Conservation (phyloP, 2,329 filamentous ascomycete genomes). For the Diaporthe vexans region DNA sequence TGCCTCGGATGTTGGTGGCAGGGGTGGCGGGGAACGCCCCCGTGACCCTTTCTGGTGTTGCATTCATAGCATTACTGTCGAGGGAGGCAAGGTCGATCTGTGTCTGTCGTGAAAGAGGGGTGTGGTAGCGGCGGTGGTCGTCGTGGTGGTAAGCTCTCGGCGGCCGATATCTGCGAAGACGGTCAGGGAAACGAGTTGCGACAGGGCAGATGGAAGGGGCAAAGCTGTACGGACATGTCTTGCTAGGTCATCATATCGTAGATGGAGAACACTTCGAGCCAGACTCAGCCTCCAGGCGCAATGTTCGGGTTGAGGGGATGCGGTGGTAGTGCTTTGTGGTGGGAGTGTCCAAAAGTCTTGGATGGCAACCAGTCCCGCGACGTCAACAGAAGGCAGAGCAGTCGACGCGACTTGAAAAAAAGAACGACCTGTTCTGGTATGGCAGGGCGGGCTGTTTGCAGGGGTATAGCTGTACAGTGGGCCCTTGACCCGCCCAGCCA, state of each 20-base stretch:
- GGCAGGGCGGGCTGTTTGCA: background rate
- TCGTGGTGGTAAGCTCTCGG: slow-evolving; percentile 39
- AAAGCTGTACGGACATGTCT: slow-evolving; percentile 30
- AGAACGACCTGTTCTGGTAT: slow-evolving; percentile 12
- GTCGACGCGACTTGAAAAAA: slow-evolving; percentile 36
- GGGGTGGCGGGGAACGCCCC: slow-evolving; percentile 42
- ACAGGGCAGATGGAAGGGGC: background rate
- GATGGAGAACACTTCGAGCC: slow-evolving; percentile 11
- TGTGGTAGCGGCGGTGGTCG: background rate
- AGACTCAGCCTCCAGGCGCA: background rate
- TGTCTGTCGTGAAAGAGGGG: slow-evolving; percentile 1
- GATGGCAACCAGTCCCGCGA: slow-evolving; percentile 5
- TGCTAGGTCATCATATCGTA: slow-evolving; percentile 43
- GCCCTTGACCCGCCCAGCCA: background rate
- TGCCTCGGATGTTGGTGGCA: slow-evolving; percentile 41
- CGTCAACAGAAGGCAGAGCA: slow-evolving; percentile 33
- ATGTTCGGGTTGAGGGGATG: background rate
- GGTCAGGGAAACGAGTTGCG: slow-evolving; percentile 31
- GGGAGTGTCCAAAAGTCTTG: slow-evolving; percentile 27
- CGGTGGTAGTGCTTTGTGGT: slow-evolving; percentile 23
- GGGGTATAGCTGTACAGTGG: slow-evolving; percentile 19
- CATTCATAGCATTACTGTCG: slow-evolving; percentile 43
- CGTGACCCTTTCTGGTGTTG: slow-evolving; percentile 40
- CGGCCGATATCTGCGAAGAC: slow-evolving; percentile 39
- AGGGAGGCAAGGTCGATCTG: slow-evolving; percentile 2